Conservation (phyloP, 2,329 filamentous ascomycete genomes). For the Neonectria sp. region DNA sequence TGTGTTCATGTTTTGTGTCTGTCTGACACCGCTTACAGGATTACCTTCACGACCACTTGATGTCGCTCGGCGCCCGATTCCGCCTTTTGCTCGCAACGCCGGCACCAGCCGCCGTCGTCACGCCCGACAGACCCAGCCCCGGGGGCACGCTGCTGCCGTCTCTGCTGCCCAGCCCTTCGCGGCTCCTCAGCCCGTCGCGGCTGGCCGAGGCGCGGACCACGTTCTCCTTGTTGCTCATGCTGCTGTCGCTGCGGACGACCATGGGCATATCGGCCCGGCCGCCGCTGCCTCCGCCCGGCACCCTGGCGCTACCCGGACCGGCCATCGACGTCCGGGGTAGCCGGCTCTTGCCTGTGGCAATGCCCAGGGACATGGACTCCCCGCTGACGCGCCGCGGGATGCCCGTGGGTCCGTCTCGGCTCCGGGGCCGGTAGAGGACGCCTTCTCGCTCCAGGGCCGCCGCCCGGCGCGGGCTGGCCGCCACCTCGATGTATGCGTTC, state of each 20-base stretch:
- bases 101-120: conserved; percentile 25
- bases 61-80: conserved; percentile 45
- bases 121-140: conserved; percentile 34
- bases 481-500: conserved; percentile 68
- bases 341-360: conserved; percentile 54
- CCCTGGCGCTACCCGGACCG: conserved; percentile 43
- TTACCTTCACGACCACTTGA: conserved; percentile 44
- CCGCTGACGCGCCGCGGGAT: conserved; percentile 62
- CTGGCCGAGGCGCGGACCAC: conserved; percentile 45
- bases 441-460: conserved; percentile 60
- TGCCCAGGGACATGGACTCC: conserved; percentile 51
- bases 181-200: conserved; percentile 30
- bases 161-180: conserved; percentile 40
- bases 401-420: conserved; percentile 58
- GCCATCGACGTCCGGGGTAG: conserved; percentile 57
- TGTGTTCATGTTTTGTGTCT: conserved; percentile 6
- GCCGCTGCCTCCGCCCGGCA: conserved; percentile 31
- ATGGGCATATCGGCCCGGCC: conserved; percentile 47
- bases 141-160: conserved; percentile 36
- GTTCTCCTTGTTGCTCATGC: conserved; percentile 59
- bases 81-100: conserved; percentile 43
- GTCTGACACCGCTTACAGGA: background rate
- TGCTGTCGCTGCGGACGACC: conserved; percentile 57
- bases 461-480: conserved; percentile 62
- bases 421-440: conserved; percentile 58